phyloP scores from a whole-genome alignment of 148 eudicot genomes.

The Rhododendron simsii region DNA sequence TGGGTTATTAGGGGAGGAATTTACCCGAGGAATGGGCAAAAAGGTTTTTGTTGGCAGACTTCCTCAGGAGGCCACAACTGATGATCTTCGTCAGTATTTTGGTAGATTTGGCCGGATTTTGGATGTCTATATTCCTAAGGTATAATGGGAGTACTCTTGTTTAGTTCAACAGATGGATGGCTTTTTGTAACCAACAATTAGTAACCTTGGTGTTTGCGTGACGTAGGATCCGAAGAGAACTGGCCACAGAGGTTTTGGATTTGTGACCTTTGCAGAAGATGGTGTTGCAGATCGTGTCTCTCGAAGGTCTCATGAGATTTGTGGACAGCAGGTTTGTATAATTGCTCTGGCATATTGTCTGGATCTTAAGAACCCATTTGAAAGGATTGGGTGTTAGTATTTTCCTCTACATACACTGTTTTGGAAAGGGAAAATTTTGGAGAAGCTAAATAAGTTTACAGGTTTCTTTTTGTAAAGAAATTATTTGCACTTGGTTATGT shows the following conservation, averaged over 20 bases:
- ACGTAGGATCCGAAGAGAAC: conserved; percentile 88
- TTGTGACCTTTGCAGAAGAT: conserved; percentile 95
- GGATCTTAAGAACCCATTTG: neutral
- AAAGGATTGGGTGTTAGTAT: neutral
- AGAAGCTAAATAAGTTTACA: neutral
- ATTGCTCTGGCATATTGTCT: neutral
- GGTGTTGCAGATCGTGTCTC: conserved; percentile 97
- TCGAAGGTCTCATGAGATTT: conserved; percentile 86
- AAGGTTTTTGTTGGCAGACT: conserved; percentile 97
- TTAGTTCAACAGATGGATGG: neutral
- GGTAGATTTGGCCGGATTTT: conserved; percentile 90
- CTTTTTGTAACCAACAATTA: neutral
- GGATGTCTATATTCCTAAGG: conserved; percentile 96
- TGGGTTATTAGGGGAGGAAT: conserved; percentile 38
- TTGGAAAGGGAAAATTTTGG: neutral
- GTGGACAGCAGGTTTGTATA: conserved; percentile 80
- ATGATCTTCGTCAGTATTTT: conserved; percentile 84
- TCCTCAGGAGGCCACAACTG: conserved; percentile 86
- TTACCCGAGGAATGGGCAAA: conserved; percentile 71
- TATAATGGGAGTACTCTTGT: conserved; percentile 30
- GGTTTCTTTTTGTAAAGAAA: neutral
- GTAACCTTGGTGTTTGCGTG: neutral
- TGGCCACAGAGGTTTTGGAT: conserved; percentile 98
- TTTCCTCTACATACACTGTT: neutral
- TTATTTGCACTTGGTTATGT: neutral